phyloP scores from a whole-genome alignment of 768 basidiomycete genomes.

The Coprinopsis sp. region DNA sequence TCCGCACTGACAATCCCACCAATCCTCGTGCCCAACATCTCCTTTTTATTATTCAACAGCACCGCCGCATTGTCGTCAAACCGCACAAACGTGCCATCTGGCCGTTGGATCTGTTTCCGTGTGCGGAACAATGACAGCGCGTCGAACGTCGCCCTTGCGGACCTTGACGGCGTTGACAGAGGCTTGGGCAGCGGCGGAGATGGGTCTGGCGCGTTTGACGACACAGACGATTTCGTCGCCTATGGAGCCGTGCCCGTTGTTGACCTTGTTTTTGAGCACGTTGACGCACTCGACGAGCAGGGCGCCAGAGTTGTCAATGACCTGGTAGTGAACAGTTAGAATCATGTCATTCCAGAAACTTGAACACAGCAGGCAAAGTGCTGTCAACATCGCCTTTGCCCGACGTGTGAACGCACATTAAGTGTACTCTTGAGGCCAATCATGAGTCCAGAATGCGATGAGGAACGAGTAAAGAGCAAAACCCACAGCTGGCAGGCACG shows the following conservation, averaged over 20 bases:
- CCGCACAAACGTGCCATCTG: conserved; percentile 81
- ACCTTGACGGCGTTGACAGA: conserved; percentile 85
- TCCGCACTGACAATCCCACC: conserved; percentile 92
- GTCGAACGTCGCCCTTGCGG: conserved; percentile 88
- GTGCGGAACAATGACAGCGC: conserved; percentile 94
- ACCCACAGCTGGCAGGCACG: not conserved
- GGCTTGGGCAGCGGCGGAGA: conserved; percentile 59
- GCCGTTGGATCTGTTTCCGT: conserved; percentile 76
- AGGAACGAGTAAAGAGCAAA: not conserved
- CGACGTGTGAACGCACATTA: conserved; percentile 50
- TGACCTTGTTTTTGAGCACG: conserved; percentile 92
- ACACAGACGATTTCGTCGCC: conserved; percentile 97
- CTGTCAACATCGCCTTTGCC: too few species aligned
- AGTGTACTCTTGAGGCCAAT: conserved; percentile 93
- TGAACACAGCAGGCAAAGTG: too few species aligned
- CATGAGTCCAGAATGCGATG: conserved; percentile 42
- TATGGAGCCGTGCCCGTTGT: conserved; percentile 88
- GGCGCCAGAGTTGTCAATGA: conserved; percentile 97
- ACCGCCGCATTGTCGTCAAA: conserved; percentile 98
- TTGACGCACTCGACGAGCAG: conserved; percentile 95
- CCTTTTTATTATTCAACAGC: conserved; percentile 89
- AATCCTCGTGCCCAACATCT: conserved; percentile 94
- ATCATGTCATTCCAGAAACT: not conserved
- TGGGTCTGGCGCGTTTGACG: conserved; percentile 84
- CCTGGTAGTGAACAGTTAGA: conserved; percentile 36